Percentiles rank a stretch among this genome's conserved stretches.
Evolutionary conservation across 202 grass and related monocot genomes (phyloP).

Genomic region (Setaria viridis): DNA sequence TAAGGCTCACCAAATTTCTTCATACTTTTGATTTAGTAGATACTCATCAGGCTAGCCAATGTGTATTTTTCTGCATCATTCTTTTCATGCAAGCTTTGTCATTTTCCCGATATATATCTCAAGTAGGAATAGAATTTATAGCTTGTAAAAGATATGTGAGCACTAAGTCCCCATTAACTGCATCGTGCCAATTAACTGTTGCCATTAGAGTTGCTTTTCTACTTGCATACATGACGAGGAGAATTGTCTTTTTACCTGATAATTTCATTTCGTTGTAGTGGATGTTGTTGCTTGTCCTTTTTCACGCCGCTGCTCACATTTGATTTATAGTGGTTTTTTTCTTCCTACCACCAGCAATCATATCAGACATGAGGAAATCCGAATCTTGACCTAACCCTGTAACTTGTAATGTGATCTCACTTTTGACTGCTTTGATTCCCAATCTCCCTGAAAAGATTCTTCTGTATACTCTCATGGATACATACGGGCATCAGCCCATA

Average conservation of each 20-base stretch:
- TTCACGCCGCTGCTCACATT: neutral
- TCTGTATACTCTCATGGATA: slow-evolving; percentile 11
- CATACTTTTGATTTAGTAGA: neutral
- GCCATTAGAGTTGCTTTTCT: neutral
- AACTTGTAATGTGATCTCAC: slow-evolving; percentile 11
- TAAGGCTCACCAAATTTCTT: neutral
- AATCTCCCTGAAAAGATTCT: neutral
- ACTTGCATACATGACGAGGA: neutral
- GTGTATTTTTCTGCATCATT: neutral
- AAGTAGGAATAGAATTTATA: neutral
- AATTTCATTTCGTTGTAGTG: neutral
- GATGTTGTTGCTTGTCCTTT: neutral
- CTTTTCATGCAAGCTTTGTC: neutral
- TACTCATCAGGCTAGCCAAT: neutral
- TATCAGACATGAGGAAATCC: slow-evolving; percentile 8
- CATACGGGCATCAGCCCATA: slow-evolving; percentile 14
- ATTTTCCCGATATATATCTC: too few species aligned
- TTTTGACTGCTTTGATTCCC: slow-evolving; percentile 14
- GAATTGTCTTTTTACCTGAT: neutral
- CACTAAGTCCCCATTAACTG: neutral
- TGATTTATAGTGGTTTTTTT: neutral
- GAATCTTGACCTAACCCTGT: neutral
- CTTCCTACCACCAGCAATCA: slow-evolving; percentile 2
- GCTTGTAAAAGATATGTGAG: neutral
- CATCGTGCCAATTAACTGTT: neutral